Evolutionary conservation across 345 rosid species (phyloP).

Genomic region (Acer campestre): DNA sequence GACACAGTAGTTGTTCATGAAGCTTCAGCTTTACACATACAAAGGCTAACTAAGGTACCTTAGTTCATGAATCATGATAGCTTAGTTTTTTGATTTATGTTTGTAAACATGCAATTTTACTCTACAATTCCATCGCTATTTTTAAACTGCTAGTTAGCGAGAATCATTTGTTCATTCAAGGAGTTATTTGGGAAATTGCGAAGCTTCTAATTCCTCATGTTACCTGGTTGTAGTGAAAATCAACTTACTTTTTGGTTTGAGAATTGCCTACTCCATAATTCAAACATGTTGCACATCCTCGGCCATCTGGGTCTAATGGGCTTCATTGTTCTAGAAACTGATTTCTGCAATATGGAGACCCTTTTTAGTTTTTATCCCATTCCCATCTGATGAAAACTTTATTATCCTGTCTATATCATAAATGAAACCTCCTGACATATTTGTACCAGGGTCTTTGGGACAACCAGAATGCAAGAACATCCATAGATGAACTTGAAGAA

Average conservation of each 20-base stretch:
- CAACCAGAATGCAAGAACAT: slow-evolving; percentile 34
- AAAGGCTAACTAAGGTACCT: slow-evolving; percentile 77
- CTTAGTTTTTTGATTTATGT: not conserved
- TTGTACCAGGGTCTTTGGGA: slow-evolving; percentile 74
- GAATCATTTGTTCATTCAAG: not conserved
- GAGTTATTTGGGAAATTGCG: not conserved
- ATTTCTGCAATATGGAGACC: not conserved
- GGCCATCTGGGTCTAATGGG: not conserved
- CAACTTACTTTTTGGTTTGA: not conserved
- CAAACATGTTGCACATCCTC: not conserved
- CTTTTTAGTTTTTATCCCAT: not conserved
- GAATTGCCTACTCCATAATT: not conserved
- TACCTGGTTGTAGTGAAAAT: not conserved
- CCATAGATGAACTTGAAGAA: slow-evolving; percentile 43
- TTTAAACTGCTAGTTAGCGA: slow-evolving; percentile 1
- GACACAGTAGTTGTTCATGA: slow-evolving; percentile 76
- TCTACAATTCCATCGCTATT: not conserved
- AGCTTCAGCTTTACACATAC: slow-evolving; percentile 70
- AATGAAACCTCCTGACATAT: slow-evolving; percentile 3
- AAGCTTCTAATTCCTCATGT: not conserved
- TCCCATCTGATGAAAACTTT: not conserved
- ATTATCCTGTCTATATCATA: not conserved
- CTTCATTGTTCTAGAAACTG: not conserved
- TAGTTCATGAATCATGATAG: not conserved
- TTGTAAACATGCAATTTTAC: not conserved